Percentiles rank a stretch among this genome's conserved stretches.
Conservation (phyloP, 108 stramenopile species). For the Nitzschia sp. region DNA sequence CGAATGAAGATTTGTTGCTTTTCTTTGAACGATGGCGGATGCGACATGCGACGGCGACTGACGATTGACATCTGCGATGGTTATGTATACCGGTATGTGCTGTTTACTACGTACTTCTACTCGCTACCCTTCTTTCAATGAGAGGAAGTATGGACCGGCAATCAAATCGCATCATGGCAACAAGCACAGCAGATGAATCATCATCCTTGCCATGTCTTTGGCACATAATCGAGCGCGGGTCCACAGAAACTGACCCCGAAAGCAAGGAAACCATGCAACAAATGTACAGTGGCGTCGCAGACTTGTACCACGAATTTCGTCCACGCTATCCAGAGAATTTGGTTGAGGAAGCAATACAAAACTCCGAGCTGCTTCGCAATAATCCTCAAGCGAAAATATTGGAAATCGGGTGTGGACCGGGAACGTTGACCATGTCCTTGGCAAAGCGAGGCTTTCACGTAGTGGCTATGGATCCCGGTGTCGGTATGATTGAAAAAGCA, state of each 20-base stretch:
- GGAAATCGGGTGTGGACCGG: constrained; percentile 21
- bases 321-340: constrained; percentile 7
- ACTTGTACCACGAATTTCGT: constrained; percentile 11
- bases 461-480: not conserved
- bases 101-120: too few relatives aligned
- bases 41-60: too few relatives aligned
- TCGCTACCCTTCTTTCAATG: too few relatives aligned
- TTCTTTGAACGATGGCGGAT: too few relatives aligned
- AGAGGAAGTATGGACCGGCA: too few relatives aligned
- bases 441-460: constrained; percentile 13
- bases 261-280: not conserved
- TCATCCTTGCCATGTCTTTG: not conserved
- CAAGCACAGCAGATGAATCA: not conserved
- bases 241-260: not conserved
- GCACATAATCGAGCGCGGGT: not conserved
- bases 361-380: not conserved
- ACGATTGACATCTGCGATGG: too few relatives aligned
- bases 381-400: constrained; percentile 2
- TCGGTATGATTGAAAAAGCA: constrained; percentile 1
- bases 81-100: too few relatives aligned
- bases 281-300: constrained; percentile 10
- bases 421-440: constrained; percentile 6
- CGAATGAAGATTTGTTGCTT: too few relatives aligned
- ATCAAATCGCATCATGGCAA: too few relatives aligned
- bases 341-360: constrained; percentile 6